Evolutionary conservation across 805 yeast genomes (phyloP).

Genomic region (Cyberlindnera mycetangii): DNA sequence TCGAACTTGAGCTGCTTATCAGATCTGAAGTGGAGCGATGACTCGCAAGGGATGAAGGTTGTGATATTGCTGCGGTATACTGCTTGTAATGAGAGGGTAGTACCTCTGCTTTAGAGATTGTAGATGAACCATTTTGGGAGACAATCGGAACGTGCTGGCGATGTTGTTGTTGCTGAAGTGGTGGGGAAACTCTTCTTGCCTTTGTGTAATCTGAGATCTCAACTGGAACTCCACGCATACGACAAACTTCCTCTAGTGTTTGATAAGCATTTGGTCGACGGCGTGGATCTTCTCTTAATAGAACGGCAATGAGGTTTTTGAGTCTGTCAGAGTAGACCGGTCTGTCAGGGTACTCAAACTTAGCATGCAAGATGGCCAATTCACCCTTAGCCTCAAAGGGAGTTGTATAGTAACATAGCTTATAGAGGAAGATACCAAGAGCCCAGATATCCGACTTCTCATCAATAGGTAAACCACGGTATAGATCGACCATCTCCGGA

Average conservation of each 20-base stretch:
- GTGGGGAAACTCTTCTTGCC: constrained; percentile 22
- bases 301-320: constrained; percentile 59
- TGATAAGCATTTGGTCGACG: constrained; percentile 74
- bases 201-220: constrained; percentile 39
- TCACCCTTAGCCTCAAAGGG: constrained; percentile 75
- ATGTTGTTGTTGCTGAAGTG: not conserved
- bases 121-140: not conserved
- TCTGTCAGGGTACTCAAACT: constrained; percentile 47
- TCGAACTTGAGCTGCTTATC: not conserved
- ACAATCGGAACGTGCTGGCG: not conserved
- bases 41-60: not conserved
- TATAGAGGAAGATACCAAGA: constrained; percentile 71
- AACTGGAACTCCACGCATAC: constrained; percentile 50
- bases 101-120: not conserved
- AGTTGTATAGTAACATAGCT: constrained; percentile 76
- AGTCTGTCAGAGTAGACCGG: constrained; percentile 61
- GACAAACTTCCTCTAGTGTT: constrained; percentile 62
- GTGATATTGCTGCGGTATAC: not conserved
- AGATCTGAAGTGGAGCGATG: constrained; percentile 11
- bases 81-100: not conserved
- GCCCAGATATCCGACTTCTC: constrained; percentile 90
- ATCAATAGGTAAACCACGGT: constrained; percentile 66
- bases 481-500: constrained; percentile 80
- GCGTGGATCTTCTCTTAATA: constrained; percentile 63
- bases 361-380: constrained; percentile 56